These are phyloP conservation scores for Penicillium daleae DNA, from an alignment of 495 filamentous ascomycete genomes.

Conservation along the genomic window DNA sequence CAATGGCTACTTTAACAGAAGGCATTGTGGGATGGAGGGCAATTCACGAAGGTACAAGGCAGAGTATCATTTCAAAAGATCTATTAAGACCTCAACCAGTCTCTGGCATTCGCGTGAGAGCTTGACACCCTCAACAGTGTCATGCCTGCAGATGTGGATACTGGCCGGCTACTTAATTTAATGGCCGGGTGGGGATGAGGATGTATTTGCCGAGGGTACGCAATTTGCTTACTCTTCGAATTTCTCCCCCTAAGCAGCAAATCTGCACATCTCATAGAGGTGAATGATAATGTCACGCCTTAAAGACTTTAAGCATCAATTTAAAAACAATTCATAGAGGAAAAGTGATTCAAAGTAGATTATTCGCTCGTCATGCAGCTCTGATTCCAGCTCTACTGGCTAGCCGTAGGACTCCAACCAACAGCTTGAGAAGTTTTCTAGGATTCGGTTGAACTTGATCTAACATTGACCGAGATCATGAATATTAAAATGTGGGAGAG, in stretches of 20 bases:
- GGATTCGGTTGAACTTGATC: too few species aligned
- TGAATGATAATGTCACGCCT: neutral
- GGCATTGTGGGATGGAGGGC: constrained; percentile 2
- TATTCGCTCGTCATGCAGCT: neutral
- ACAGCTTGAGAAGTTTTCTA: too few species aligned
- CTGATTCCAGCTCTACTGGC: too few species aligned
- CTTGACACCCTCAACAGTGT: neutral
- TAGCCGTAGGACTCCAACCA: too few species aligned
- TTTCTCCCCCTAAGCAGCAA: neutral
- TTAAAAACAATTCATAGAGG: neutral
- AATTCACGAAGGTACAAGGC: neutral
- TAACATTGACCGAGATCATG: too few species aligned
- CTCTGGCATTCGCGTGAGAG: neutral
- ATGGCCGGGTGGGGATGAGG: neutral
- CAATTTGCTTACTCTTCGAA: neutral
- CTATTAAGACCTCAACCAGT: neutral
- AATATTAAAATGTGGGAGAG: neutral
- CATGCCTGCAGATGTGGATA: neutral
- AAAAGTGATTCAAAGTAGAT: neutral
- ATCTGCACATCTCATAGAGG: neutral
- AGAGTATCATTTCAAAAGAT: neutral
- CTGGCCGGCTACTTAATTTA: neutral
- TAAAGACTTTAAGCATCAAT: too few species aligned
- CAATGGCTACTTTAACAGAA: constrained; percentile 18
- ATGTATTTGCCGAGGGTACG: neutral